Base-by-base conservation (phyloP, 1,139 yeast genomes). In the Blastobotrys capitulatus region DNA sequence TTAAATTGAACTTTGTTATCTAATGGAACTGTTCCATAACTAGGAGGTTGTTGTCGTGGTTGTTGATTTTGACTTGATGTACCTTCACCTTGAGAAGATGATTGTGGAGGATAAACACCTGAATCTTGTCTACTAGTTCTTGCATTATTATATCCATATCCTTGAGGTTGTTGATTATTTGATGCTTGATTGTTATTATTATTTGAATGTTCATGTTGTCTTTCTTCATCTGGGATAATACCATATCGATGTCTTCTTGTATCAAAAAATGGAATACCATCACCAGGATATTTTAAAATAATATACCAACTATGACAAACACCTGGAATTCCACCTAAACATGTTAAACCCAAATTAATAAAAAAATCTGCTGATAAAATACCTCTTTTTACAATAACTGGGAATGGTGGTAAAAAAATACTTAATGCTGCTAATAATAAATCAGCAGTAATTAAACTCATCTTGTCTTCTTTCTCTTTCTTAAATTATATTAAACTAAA, bases 241-340 rank as follows among this genome's bases (percentile, higher is more conserved):
- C 49, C 53, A 47, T 57, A 57, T 5, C 46, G 44, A 38, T 55
- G 53, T 12, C 51, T 51, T 15, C 56, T 49, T 15, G 57, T 50
- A 45, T 56, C 59, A 38, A 56, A 46, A 47, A 57, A 57, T 10
- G 64, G 77, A 54, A 82, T 75, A 8, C 89, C 89, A 1, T 87
- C 89, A 46, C 82, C 70, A 3, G 74, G 74, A 54, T 67, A 66
- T 57, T 67, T 67, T 46, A 71, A 61, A 39, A 71, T 64, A 52
- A 71, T 66, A 57, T 70, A 71, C 71, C 73, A 68, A 1, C 75
- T 67, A 52, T 71, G 75, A 43, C 70, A 55, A 18, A 70, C 61
- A 5, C 95, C 96, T 0, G 96, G 96, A 54, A 89, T 66, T 60
- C 79, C 82, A 1, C 88, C 89, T 32, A 83, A 65, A 22, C 80